A percentile compares a stretch with the other conserved stretches of the same genome.
Evolutionary conservation across 2,329 filamentous ascomycete genomes (phyloP).

Genomic region (Podosphaera leucotricha): DNA sequence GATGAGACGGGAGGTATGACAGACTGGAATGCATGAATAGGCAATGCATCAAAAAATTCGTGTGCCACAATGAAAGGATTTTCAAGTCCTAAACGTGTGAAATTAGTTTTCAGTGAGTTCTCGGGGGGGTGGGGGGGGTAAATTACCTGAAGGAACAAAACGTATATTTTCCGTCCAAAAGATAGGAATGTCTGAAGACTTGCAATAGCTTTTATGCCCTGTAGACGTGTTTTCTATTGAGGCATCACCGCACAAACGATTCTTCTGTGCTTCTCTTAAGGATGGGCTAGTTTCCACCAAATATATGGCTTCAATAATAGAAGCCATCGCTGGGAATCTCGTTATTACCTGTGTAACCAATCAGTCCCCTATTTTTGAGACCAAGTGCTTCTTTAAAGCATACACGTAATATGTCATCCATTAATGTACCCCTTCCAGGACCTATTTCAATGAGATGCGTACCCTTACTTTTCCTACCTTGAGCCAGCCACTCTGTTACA

Average conservation of each 20-base stretch:
- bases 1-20: conserved; percentile 24
- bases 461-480: conserved; percentile 48
- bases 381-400: conserved; percentile 14
- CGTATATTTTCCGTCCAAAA: conserved; percentile 56
- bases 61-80: conserved; percentile 88
- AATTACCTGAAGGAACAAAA: conserved; percentile 7
- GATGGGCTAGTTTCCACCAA: conserved; percentile 81
- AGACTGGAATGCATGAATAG: conserved; percentile 84
- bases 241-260: conserved; percentile 55
- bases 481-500: conserved; percentile 86
- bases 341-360: conserved; percentile 41
- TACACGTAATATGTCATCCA: conserved; percentile 88
- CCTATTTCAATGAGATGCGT: conserved; percentile 87
- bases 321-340: conserved; percentile 56
- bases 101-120: conserved; percentile 14
- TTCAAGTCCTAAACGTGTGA: conserved; percentile 28
- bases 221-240: conserved; percentile 45
- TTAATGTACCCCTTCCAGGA: conserved; percentile 79
- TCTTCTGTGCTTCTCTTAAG: conserved; percentile 54
- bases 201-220: conserved; percentile 52
- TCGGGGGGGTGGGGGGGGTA: conserved; percentile 1
- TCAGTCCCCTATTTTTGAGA: not conserved
- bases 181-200: conserved; percentile 50
- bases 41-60: conserved; percentile 95
- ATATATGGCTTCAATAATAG: conserved; percentile 67